Evolutionary conservation across 176 grass and related monocot genomes (phyloP).

Genomic region (Hordeum marinum): DNA sequence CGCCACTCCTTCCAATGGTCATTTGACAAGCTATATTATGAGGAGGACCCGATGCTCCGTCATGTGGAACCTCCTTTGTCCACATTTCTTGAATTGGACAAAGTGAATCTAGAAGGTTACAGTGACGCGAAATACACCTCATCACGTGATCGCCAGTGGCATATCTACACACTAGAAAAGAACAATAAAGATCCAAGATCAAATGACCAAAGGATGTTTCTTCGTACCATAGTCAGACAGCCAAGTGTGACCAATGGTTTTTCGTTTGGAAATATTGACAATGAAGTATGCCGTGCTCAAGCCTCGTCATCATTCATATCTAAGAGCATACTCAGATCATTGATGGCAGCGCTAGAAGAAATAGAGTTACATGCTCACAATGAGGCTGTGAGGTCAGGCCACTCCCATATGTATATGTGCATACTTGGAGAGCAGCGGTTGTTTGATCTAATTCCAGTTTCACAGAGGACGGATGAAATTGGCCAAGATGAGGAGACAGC

Average conservation of each 20-base stretch:
- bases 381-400: constrained; percentile 63
- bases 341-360: constrained; percentile 86
- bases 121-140: constrained; percentile 80
- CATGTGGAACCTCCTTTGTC: constrained; percentile 95
- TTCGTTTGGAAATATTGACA: constrained; percentile 54
- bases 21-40: constrained; percentile 76
- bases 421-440: constrained; percentile 65
- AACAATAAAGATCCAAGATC: constrained; percentile 47
- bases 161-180: constrained; percentile 79
- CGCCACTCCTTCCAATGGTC: constrained; percentile 97
- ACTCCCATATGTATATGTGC: constrained; percentile 95
- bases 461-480: constrained; percentile 54
- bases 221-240: constrained; percentile 88
- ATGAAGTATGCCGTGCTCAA: constrained; percentile 43
- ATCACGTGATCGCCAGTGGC: constrained; percentile 95
- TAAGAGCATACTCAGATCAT: constrained; percentile 84
- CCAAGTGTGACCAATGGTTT: constrained; percentile 58
- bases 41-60: constrained; percentile 90
- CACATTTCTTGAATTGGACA: constrained; percentile 88
- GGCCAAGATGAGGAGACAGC: constrained; percentile 58
- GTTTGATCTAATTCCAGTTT: constrained; percentile 75
- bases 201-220: constrained; percentile 81
- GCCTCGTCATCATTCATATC: constrained; percentile 75
- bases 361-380: constrained; percentile 89
- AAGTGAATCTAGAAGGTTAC: constrained; percentile 90